phyloP scores from a whole-genome alignment of 2,329 filamentous ascomycete species.

The Apiospora arundinis region DNA sequence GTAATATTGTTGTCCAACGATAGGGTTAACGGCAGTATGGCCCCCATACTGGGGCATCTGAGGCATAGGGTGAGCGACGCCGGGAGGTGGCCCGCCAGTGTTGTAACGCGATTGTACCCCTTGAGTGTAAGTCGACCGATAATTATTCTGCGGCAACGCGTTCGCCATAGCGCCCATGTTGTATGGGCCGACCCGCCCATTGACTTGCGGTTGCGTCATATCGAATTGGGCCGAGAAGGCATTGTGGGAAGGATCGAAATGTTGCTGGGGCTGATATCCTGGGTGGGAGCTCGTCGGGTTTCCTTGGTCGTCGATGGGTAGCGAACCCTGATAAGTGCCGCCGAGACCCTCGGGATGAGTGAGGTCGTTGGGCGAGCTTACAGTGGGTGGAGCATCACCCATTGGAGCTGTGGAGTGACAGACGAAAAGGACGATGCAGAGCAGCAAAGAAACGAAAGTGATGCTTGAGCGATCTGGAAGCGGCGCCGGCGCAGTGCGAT shows the following conservation, averaged over 20 bases:
- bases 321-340: constrained; percentile 31
- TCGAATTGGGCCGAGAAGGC: constrained; percentile 51
- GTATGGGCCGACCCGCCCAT: constrained; percentile 45
- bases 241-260: constrained; percentile 44
- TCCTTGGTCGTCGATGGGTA: constrained; percentile 32
- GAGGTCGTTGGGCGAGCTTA: constrained; percentile 30
- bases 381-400: constrained; percentile 19
- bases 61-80: constrained; percentile 44
- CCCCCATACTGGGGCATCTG: constrained; percentile 49
- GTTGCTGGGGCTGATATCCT: constrained; percentile 37
- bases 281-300: background rate
- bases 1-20: constrained; percentile 54
- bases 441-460: background rate
- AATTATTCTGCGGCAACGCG: constrained; percentile 49
- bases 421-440: background rate
- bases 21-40: constrained; percentile 44
- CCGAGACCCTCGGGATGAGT: constrained; percentile 28
- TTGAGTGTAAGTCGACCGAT: constrained; percentile 46
- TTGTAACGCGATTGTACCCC: constrained; percentile 42
- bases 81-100: constrained; percentile 39
- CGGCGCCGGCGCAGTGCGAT: background rate
- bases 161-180: constrained; percentile 55
- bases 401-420: constrained; percentile 11
- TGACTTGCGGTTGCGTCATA: constrained; percentile 44
- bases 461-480: background rate